Base-by-base conservation (phyloP, 495 filamentous ascomycete genomes). In the Aspergillus mulundensis region DNA sequence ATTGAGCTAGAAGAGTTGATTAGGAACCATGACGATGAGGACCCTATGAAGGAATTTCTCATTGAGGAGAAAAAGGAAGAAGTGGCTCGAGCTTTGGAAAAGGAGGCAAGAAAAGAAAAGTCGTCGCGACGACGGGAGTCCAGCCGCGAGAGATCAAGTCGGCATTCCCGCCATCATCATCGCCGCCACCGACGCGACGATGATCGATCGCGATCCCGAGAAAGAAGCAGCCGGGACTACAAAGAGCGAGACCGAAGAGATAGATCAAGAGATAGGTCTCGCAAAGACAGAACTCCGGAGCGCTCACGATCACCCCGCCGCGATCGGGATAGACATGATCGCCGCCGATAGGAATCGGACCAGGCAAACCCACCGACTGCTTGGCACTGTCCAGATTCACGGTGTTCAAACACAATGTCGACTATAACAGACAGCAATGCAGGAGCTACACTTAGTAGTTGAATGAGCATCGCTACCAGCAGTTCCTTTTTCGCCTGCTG, bases 31-130 rank as follows among this genome's bases (percentile, higher is more conserved):
- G 93, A 97, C 60, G 92, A 97, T 20, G 94, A 97, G 62, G 93
- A 98, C 72, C 93, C 94, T 2, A 97, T 97, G 94, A 97, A 96
- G 72, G 83, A 84, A 49, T 95, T 88, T 66, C 69, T 96, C 47
- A 81, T 97, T 21, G 77, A 90, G 42, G 87, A 94, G 73, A 96
- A 96, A 81, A 89, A 87, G 64, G 88, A 91, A 59, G 90, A 96
- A 68, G 83, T 95, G 32, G 82, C 85, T 32, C 78, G 74, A 47
- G 91, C 90, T 0, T 63, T 89, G 61, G 77, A 79, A 58, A 82
- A 71, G 58, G 70, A 80, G 52, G 75, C 77, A 47, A 77, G 65
- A 60, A 68, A 69, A 30, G 69, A 73, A 32, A 72, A 61, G 53
- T 68, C 70, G 5, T 70, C 69, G 18, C 61, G 72, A 14, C 66